A percentile compares a stretch with the other conserved stretches of the same genome.
Conservation (phyloP, 345 rosid genomes). For the Psidium guajava region DNA sequence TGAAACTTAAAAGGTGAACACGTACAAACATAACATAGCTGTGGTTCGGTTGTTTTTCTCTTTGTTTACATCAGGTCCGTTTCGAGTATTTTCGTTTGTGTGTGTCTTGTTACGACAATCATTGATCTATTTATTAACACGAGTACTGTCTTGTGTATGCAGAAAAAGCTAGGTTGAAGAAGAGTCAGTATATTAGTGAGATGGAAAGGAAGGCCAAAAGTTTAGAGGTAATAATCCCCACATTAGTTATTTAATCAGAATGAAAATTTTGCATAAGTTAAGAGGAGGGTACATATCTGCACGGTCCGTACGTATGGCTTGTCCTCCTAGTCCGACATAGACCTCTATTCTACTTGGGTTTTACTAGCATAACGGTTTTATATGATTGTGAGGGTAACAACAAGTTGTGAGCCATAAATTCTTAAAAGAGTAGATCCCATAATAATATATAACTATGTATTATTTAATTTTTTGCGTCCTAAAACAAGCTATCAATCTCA, state of each 20-base stretch:
- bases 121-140: not conserved
- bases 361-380: too few relatives aligned
- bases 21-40: not conserved
- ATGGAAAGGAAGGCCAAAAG: conserved; percentile 10
- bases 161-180: conserved; percentile 13
- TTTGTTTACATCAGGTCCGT: not conserved
- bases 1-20: conserved; percentile 14
- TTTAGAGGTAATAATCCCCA: conserved; percentile 13
- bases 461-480: too few relatives aligned
- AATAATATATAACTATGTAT: too few relatives aligned
- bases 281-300: not conserved
- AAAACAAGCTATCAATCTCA: too few relatives aligned
- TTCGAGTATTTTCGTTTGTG: not conserved
- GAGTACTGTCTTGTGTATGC: conserved; percentile 1
- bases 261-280: not conserved
- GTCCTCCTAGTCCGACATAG: not conserved
- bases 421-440: too few relatives aligned
- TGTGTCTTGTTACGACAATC: not conserved
- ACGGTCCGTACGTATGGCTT: not conserved
- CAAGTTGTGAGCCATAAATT: too few relatives aligned
- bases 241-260: not conserved
- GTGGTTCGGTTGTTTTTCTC: not conserved
- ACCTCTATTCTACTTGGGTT: not conserved
- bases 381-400: too few relatives aligned
- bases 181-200: not conserved